These are phyloP conservation scores for Moricandia arvensis DNA, from an alignment of 345 rosid species.

Conservation along the genomic window DNA sequence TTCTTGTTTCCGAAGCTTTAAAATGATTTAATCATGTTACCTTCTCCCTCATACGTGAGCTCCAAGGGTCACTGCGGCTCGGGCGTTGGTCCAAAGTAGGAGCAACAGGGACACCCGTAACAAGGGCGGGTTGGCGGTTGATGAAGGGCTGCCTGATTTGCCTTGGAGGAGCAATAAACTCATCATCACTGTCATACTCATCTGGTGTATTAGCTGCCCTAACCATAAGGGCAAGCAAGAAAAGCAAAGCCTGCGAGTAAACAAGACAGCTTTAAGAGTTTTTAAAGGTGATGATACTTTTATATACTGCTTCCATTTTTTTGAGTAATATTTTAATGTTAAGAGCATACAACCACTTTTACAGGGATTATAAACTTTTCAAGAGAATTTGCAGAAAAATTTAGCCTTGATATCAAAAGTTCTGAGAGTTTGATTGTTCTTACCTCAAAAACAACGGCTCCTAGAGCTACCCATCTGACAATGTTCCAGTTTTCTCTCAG, in stretches of 20 bases:
- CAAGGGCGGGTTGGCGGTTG: slow-evolving; percentile 63
- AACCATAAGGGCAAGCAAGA: slow-evolving; percentile 77
- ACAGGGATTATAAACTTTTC: background rate
- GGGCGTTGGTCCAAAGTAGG: slow-evolving; percentile 84
- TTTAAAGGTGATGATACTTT: background rate
- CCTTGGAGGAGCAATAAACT: slow-evolving; percentile 64
- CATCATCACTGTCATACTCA: slow-evolving; percentile 97
- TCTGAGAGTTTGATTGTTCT: slow-evolving; percentile 17
- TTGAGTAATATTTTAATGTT: background rate
- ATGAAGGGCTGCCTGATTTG: slow-evolving; percentile 84
- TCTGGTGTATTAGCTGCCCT: slow-evolving; percentile 74
- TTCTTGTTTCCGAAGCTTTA: background rate
- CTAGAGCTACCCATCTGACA: slow-evolving; percentile 91
- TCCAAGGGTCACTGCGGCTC: slow-evolving; percentile 97
- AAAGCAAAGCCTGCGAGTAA: slow-evolving; percentile 69
- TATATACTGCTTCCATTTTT: background rate
- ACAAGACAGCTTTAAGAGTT: background rate
- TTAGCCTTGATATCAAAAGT: background rate
- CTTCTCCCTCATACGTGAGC: slow-evolving; percentile 97
- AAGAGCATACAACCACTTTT: background rate
- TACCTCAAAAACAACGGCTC: slow-evolving; percentile 83
- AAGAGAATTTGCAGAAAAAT: background rate
- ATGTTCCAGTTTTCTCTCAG: slow-evolving; percentile 78
- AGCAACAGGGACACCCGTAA: slow-evolving; percentile 77
- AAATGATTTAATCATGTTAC: slow-evolving; percentile 36